phyloP scores from a whole-genome alignment of 371 early-diverging fungal genomes.

The Mucor saturninus region DNA sequence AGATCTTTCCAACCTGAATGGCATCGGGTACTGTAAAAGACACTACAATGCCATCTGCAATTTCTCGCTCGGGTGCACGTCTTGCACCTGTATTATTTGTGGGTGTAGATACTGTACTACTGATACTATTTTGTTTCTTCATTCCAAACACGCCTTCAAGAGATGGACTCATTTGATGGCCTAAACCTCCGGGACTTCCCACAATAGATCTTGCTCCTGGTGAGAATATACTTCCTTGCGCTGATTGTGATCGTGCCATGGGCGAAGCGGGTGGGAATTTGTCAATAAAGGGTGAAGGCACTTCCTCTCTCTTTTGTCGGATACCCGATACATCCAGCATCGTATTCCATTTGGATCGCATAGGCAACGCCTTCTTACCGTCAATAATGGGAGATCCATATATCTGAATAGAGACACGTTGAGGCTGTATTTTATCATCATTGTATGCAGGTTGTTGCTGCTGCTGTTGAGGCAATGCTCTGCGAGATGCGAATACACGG shows the following conservation, averaged over 20 bases:
- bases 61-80: constrained; percentile 40
- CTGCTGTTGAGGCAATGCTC: constrained; percentile 26
- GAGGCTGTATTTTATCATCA: constrained; percentile 41
- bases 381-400: constrained; percentile 61
- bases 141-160: constrained; percentile 36
- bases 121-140: constrained; percentile 10
- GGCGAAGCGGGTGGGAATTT: constrained; percentile 16
- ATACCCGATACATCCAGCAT: constrained; percentile 64
- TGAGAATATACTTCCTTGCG: constrained; percentile 21
- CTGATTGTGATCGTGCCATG: constrained; percentile 21
- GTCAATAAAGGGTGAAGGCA: constrained; percentile 20
- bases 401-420: constrained; percentile 66
- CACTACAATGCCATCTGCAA: constrained; percentile 66
- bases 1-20: constrained; percentile 62
- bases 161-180: constrained; percentile 17
- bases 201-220: constrained; percentile 48
- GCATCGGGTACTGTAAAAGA: constrained; percentile 62
- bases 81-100: constrained; percentile 5
- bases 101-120: constrained; percentile 4
- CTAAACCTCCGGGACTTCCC: constrained; percentile 38
- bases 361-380: constrained; percentile 53
- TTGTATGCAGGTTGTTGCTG: constrained; percentile 21
- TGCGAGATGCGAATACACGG: constrained; percentile 45
- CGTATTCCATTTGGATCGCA: constrained; percentile 74
- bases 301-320: constrained; percentile 54